phyloP scores from a whole-genome alignment of 495 filamentous ascomycete genomes.

The Aspergillus homomorphus region DNA sequence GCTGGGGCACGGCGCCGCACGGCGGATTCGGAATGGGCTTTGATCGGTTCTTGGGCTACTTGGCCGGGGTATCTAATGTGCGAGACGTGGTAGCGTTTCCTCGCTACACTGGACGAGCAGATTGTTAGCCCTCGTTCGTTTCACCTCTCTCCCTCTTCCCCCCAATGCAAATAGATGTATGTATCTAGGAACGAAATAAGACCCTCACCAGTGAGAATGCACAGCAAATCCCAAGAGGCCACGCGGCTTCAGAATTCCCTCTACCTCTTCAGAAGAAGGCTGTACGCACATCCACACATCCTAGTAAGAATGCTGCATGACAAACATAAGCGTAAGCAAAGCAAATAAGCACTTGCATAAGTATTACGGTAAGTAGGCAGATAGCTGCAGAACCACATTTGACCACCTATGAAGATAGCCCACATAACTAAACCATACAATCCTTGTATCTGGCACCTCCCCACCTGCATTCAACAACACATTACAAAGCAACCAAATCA shows the following conservation, averaged over 20 bases:
- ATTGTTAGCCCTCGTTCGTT: slow-evolving; percentile 55
- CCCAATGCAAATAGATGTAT: neutral
- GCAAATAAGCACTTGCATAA: neutral
- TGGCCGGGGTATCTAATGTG: slow-evolving; percentile 79
- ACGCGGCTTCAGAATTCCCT: too few species aligned
- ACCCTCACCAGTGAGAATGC: too few species aligned
- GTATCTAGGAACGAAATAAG: neutral
- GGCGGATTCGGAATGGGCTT: slow-evolving; percentile 95
- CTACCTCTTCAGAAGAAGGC: too few species aligned
- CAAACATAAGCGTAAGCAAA: neutral
- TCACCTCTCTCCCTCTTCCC: neutral
- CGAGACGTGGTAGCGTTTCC: slow-evolving; percentile 88
- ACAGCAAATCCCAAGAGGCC: too few species aligned
- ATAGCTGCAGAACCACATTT: too few species aligned
- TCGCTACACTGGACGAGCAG: slow-evolving; percentile 84
- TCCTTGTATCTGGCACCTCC: too few species aligned
- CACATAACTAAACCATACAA: too few species aligned
- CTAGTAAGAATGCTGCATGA: neutral
- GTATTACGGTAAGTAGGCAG: too few species aligned
- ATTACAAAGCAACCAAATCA: too few species aligned
- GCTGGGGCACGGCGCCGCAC: slow-evolving; percentile 92
- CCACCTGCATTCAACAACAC: too few species aligned
- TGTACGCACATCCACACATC: too few species aligned
- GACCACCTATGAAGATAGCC: too few species aligned
- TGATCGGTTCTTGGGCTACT: slow-evolving; percentile 82